These are phyloP conservation scores for Neurospora sp. DNA, from an alignment of 495 filamentous ascomycete genomes.

Conservation along the genomic window DNA sequence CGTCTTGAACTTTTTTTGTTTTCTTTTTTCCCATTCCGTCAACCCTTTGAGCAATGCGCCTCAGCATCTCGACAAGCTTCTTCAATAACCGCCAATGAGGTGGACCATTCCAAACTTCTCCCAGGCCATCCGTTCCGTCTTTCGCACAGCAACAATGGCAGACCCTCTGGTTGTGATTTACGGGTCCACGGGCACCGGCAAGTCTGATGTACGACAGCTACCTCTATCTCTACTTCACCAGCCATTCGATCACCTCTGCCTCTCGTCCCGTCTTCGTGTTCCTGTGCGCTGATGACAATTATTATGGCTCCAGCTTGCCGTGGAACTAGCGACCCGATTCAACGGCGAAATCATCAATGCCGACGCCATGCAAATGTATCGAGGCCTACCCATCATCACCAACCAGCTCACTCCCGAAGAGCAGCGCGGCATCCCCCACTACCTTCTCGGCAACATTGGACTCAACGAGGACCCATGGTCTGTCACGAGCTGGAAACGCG, in stretches of 20 bases:
- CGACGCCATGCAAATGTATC: slow-evolving; percentile 98
- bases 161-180: slow-evolving; percentile 72
- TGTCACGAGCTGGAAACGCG: slow-evolving; percentile 60
- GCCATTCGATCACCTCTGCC: neutral
- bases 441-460: slow-evolving; percentile 69
- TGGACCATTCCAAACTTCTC: neutral
- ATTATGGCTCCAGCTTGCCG: slow-evolving; percentile 59
- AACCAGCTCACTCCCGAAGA: slow-evolving; percentile 78
- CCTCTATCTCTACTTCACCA: neutral
- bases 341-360: slow-evolving; percentile 97
- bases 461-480: slow-evolving; percentile 72
- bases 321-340: slow-evolving; percentile 71
- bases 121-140: neutral
- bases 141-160: slow-evolving; percentile 4
- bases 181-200: slow-evolving; percentile 91
- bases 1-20: neutral
- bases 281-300: neutral
- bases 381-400: slow-evolving; percentile 85
- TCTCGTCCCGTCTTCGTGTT: neutral
- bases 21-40: neutral
- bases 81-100: neutral
- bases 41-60: neutral
- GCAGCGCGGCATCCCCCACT: slow-evolving; percentile 74
- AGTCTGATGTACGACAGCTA: slow-evolving; percentile 71
- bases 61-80: neutral